Percentiles rank a stretch among this genome's conserved stretches.
Evolutionary conservation across 805 yeast species (phyloP).

Genomic region (Saccharomycopsis sp.): DNA sequence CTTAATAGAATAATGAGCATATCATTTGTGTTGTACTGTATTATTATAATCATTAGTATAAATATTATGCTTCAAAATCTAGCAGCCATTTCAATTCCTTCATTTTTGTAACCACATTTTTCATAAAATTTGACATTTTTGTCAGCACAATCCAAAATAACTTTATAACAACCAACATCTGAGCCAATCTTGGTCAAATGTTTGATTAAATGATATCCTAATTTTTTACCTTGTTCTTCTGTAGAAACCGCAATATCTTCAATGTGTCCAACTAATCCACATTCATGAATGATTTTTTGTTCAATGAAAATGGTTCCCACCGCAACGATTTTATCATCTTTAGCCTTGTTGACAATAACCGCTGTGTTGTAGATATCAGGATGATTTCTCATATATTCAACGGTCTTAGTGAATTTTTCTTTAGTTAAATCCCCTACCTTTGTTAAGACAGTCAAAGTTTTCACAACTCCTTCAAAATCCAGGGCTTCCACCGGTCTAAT

Average conservation of each 20-base stretch:
- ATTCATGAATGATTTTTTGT: slow-evolving; percentile 69
- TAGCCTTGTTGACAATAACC: slow-evolving; percentile 46
- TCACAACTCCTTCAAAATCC: slow-evolving; percentile 61
- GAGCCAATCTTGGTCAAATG: slow-evolving; percentile 51
- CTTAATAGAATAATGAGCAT: too few species aligned
- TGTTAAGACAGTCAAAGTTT: slow-evolving; percentile 59
- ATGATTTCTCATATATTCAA: slow-evolving; percentile 46
- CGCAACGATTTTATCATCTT: slow-evolving; percentile 51
- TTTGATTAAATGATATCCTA: slow-evolving; percentile 62
- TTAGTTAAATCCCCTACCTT: slow-evolving; percentile 65
- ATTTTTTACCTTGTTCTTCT: slow-evolving; percentile 70
- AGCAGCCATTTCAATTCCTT: slow-evolving; percentile 60
- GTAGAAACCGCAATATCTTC: slow-evolving; percentile 83
- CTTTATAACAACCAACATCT: slow-evolving; percentile 67
- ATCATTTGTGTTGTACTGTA: background rate
- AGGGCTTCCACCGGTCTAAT: slow-evolving; percentile 44
- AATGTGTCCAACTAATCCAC: slow-evolving; percentile 85
- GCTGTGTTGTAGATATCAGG: slow-evolving; percentile 51
- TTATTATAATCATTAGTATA: background rate
- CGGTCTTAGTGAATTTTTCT: slow-evolving; percentile 37
- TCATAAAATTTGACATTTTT: slow-evolving; percentile 77
- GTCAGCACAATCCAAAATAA: slow-evolving; percentile 81
- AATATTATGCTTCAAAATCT: slow-evolving; percentile 29
- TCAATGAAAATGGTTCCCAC: slow-evolving; percentile 78
- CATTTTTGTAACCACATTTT: slow-evolving; percentile 67